phyloP scores from a whole-genome alignment of 148 eudicot species.

The Amaranthus palmeri region DNA sequence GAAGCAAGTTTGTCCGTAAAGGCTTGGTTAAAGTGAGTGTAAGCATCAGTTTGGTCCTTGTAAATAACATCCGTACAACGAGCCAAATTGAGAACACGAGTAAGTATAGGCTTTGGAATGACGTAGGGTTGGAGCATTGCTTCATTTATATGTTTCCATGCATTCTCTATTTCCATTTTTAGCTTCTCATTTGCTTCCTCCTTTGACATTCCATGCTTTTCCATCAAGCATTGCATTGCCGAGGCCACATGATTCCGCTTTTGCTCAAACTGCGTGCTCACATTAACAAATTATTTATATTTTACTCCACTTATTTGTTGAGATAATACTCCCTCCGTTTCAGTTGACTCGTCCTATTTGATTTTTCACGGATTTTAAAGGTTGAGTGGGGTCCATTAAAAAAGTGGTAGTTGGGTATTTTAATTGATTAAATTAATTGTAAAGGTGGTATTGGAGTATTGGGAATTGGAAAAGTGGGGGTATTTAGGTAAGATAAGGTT shows the following conservation, averaged over 20 bases:
- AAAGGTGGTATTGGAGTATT: no score
- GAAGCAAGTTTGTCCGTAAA: slow-evolving; percentile 27
- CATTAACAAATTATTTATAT: no score
- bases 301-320: no score
- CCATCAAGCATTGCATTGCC: slow-evolving; percentile 37
- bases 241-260: slow-evolving; percentile 33
- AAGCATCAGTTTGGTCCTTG: slow-evolving; percentile 38
- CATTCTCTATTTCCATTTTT: slow-evolving; percentile 13
- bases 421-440: no score
- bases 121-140: slow-evolving; percentile 29
- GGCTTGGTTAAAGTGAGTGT: slow-evolving; percentile 24
- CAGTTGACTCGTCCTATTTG: no score
- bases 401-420: no score
- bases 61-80: slow-evolving; percentile 36
- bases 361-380: no score
- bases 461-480: no score
- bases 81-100: slow-evolving; percentile 27
- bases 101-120: neutral
- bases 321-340: no score
- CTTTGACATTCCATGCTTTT: slow-evolving; percentile 27
- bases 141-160: slow-evolving; percentile 43
- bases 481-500: no score
- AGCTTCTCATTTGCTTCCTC: slow-evolving; percentile 25
- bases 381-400: no score
- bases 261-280: slow-evolving; percentile 16